phyloP scores from a whole-genome alignment of 2,329 filamentous ascomycete genomes.

The Aspergillus niger region DNA sequence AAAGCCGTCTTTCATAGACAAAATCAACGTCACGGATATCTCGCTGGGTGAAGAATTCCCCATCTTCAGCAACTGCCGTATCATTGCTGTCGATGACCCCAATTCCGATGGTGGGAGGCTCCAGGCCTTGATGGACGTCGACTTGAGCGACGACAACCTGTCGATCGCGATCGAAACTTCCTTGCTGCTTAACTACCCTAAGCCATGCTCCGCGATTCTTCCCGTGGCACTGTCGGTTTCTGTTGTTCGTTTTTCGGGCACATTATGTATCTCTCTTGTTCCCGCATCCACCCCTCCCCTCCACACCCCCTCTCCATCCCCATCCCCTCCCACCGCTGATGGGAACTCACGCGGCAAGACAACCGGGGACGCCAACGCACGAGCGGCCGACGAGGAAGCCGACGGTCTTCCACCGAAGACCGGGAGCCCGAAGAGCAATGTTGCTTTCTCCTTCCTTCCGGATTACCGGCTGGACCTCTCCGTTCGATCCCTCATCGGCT shows the following conservation, averaged over 20 bases:
- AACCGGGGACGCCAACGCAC: constrained; percentile 13
- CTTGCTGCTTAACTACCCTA: constrained; percentile 90
- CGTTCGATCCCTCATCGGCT: constrained; percentile 65
- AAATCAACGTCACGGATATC: constrained; percentile 91
- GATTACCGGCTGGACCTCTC: constrained; percentile 67
- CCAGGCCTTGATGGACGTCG: constrained; percentile 95
- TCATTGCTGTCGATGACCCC: constrained; percentile 73
- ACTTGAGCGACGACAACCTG: constrained; percentile 86
- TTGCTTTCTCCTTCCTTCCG: constrained; percentile 82
- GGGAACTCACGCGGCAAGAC: constrained; percentile 14
- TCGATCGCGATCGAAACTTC: constrained; percentile 94
- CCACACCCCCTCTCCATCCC: constrained; percentile 37
- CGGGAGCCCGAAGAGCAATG: constrained; percentile 73
- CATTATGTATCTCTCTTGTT: constrained; percentile 88
- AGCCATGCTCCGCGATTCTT: constrained; percentile 81
- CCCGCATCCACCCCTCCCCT: constrained; percentile 57
- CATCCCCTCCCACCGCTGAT: constrained; percentile 30
- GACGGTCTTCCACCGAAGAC: constrained; percentile 28
- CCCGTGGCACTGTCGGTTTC: constrained; percentile 90
- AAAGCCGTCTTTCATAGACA: constrained; percentile 87
- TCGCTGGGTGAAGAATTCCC: constrained; percentile 95
- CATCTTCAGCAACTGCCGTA: constrained; percentile 96
- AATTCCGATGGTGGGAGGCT: constrained; percentile 70
- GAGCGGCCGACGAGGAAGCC: constrained; percentile 3
- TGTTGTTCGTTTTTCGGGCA: constrained; percentile 92